A percentile compares a stretch with the other conserved stretches of the same genome.
Conservation (phyloP, 441 rosid species). For the Daphne laureola region DNA sequence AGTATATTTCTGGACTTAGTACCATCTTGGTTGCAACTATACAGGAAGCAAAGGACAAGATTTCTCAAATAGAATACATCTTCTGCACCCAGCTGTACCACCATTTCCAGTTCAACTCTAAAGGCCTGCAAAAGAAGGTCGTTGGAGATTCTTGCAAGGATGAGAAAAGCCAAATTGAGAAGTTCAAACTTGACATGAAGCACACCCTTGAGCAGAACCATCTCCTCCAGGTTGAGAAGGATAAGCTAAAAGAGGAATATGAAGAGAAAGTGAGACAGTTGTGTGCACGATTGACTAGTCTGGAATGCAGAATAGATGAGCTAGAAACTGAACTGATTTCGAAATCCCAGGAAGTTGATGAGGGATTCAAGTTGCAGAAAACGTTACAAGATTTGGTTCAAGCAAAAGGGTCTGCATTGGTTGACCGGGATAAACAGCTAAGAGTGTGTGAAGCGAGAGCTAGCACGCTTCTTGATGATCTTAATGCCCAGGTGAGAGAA, state of each 20-base stretch:
- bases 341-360: conserved; percentile 40
- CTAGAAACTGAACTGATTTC: conserved; percentile 28
- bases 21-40: conserved; percentile 75
- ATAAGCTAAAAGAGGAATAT: conserved; percentile 20
- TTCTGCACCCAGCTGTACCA: conserved; percentile 87
- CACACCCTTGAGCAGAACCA: conserved; percentile 30
- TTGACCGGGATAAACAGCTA: conserved; percentile 20
- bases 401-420: conserved; percentile 25
- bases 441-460: conserved; percentile 33
- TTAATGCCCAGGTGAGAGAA: conserved; percentile 29
- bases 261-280: conserved; percentile 21
- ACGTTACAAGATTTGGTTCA: conserved; percentile 34
- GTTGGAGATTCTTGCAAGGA: conserved; percentile 56
- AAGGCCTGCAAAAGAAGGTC: conserved; percentile 39
- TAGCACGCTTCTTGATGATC: conserved; percentile 31
- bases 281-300: conserved; percentile 16
- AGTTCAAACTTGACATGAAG: conserved; percentile 43
- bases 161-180: conserved; percentile 48
- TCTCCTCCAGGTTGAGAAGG: conserved; percentile 35
- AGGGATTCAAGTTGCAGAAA: conserved; percentile 37
- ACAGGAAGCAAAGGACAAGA: conserved; percentile 82
- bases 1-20: conserved; percentile 62
- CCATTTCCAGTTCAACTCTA: conserved; percentile 47
- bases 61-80: conserved; percentile 83
- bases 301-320: conserved; percentile 26